Evolutionary conservation across 306 rosid genomes (phyloP), one percentile per base, ranked within the genome.

Genomic region (Dalbergia cultrata): DNA sequence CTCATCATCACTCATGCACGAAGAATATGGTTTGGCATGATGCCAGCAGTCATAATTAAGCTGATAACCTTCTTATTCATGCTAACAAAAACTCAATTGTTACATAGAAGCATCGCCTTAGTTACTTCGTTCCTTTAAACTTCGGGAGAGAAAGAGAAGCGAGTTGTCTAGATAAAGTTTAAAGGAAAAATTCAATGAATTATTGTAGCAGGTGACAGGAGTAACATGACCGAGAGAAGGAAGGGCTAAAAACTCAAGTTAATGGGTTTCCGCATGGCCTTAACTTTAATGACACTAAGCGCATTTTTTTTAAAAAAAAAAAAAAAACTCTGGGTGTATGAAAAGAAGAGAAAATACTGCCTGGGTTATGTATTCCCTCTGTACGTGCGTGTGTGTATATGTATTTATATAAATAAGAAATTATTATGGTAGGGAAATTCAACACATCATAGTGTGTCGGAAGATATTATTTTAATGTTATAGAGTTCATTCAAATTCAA

Each of bases 381-480:
- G 9, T 53, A 1, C 13, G 57, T 50, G 13, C 56, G 56, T 14
- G 5, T 50, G 6, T 13, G 9, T 47, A 14, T 53, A 13, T 47
- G 6, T 60, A 8, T 71, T 0, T 18, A 11, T 43, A 69, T 74
- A 63, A 47, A 45, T 71, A 68, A 62, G 74, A 77, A 71, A 57
- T 62, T 68, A 70, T 73, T 78, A 53, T 80, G 78, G 70, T 82
- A 18, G 79, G 74, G 43, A 74, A 69, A 62, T 75, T 61, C 62
- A 5, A 54, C 78, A 68, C 17, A 44, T 68, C 7, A 33, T 61
- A 75, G 49, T 26, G 54, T 49, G 62, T 57, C 22, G 43, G 61
- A 6, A 82, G 84, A 84, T 84, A 87, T 84, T 90, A 86, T 86
- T 62, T 22, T 71, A 37, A 18, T 37, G 68, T 37, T 37, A 5